Evolutionary conservation across 78 protist species (phyloP), one percentile per base, ranked within the genome.

Genomic region (Protostelium mycophagum): DNA sequence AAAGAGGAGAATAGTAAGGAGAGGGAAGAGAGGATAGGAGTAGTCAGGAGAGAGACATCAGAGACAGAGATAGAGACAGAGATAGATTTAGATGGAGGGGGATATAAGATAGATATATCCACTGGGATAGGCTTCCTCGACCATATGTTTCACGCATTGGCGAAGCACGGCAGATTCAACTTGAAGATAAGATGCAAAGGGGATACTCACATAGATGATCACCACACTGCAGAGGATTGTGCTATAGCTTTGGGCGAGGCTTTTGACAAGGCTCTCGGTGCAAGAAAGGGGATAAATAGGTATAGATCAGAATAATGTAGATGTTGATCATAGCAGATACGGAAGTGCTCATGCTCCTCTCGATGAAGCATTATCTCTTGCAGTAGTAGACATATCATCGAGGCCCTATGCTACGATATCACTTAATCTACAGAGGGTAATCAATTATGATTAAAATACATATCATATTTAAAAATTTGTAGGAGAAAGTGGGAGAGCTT

Each of bases 141-240:
- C 31, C 97, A 96, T 92, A 96, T 96, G 97, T n/a, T 96, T 34
- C 0, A 28, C 0, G 94, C 95, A 25, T 85, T 96, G 86, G 39
- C 95, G 39, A 93, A 93, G 88, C 97, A 96, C 88, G 84, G 90
- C 1, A 34, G 91, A 38, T 51, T 87, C 51, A 89, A 92, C 85
- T 0, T 91, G 35, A 25, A 0, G 28, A 28, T 94, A 1, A 0
- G 0, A 0, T 90, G 93, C 85, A 83, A 93, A 36, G 97, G 97
- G 0, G 97, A 96, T 84, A 87, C 93, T 34, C 92, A 91, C 88
- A 38, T 96, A 37, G 96, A 93, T 88, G 97, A 96, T 87, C 97
- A 96, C 86, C 97, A 96, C 95, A 91, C 97, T 0, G 89, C 31
- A 1, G 97, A 96, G 39, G 97, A 96, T 51, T 90, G 93, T 86